A percentile compares a stretch with the other conserved stretches of the same genome.
Conservation (phyloP, 106 monocot genomes). For the Phalaenopsis aphrodite region DNA sequence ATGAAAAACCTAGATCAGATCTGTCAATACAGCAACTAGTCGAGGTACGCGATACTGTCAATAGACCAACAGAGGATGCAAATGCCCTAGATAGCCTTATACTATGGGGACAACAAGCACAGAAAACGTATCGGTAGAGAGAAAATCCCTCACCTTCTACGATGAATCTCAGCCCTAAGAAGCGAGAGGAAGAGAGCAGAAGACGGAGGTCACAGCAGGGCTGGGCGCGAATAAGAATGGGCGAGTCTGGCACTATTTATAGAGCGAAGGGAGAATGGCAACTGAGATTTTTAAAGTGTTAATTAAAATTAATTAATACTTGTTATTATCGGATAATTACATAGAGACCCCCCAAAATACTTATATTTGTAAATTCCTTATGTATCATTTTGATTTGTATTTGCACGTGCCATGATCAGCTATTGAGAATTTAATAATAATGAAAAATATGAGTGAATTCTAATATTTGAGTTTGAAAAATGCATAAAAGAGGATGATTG, state of each 20-base stretch:
- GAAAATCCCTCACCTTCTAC: conserved; percentile 3
- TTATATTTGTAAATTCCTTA: no score
- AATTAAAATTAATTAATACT: no score
- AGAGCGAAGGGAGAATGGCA: not conserved
- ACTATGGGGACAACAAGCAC: not conserved
- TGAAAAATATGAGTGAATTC: no score
- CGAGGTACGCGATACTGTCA: not conserved
- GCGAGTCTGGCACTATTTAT: conserved; percentile 15
- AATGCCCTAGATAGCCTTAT: not conserved
- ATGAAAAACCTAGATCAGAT: conserved; percentile 8
- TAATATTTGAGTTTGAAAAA: no score
- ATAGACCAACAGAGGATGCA: not conserved
- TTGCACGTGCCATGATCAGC: no score
- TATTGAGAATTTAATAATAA: no score
- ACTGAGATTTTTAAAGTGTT: no score
- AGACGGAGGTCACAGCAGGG: conserved; percentile 2
- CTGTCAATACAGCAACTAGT: not conserved
- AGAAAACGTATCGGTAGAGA: not conserved
- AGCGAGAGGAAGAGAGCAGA: conserved; percentile 3
- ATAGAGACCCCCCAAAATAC: no score
- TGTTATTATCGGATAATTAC: no score
- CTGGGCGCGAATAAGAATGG: conserved; percentile 10
- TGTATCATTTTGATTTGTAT: no score
- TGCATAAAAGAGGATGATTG: no score
- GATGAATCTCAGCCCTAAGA: conserved; percentile 3